Percentiles rank a stretch among this genome's conserved stretches.
Conservation (phyloP, 176 grass and related monocot genomes). For the Oryza coarctata region DNA sequence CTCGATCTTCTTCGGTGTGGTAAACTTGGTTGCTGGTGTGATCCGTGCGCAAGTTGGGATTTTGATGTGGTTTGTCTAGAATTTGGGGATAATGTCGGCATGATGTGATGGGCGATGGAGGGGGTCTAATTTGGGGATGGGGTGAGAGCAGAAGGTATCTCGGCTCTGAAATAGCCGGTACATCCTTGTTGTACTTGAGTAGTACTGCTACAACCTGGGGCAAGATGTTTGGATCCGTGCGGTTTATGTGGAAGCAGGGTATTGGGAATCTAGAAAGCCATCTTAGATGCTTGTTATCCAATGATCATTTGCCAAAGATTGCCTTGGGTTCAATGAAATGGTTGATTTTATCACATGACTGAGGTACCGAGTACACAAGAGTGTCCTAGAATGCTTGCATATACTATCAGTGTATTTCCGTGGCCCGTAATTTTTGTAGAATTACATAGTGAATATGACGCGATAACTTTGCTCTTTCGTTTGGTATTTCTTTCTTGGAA, state of each 20-base stretch:
- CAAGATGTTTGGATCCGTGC: conserved; percentile 23
- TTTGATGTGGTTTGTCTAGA: not conserved
- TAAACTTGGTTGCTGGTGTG: conserved; percentile 3
- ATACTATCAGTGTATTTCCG: not conserved
- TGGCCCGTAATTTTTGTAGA: not conserved
- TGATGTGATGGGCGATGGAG: not conserved
- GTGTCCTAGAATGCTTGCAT: not conserved
- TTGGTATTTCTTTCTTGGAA: conserved; percentile 1
- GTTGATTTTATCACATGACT: not conserved
- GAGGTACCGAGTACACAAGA: not conserved
- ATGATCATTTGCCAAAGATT: not conserved
- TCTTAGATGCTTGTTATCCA: conserved; percentile 30
- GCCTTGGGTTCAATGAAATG: conserved; percentile 1
- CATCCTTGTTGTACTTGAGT: conserved; percentile 24
- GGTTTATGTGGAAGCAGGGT: conserved; percentile 18
- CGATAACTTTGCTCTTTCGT: not conserved
- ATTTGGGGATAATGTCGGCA: not conserved
- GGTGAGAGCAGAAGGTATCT: not conserved
- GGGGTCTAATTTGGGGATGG: not conserved
- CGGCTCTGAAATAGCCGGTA: conserved; percentile 1
- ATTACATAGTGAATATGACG: not conserved
- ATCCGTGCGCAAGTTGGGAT: conserved; percentile 26
- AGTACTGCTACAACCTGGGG: not conserved
- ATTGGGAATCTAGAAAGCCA: not conserved
- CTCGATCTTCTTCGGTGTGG: not conserved